Evolutionary conservation across 2,329 filamentous ascomycete species (phyloP), one percentile per base, ranked within the genome.

Genomic region (Apiospora koreana): DNA sequence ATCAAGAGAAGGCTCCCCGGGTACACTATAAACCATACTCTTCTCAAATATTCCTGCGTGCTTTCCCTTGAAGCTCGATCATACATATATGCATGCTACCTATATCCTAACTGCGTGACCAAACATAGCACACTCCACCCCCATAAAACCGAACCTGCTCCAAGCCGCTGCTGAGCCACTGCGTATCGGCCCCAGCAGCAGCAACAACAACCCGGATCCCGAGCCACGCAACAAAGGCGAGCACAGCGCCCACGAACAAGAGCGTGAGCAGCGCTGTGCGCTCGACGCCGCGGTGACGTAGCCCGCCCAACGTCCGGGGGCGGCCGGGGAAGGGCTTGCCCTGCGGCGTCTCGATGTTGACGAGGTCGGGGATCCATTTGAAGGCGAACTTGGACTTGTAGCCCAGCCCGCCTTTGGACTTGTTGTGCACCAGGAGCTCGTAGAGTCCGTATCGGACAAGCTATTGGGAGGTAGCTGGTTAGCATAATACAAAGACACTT

Each of bases 341-440:
- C n/a, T 67, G 58, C 18, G 71, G 69, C 3, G 79, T 85, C 18
- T 81, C 83, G 64, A 79, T 77, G 72, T 77, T 80, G 28, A 79
- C 80, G 23, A 82, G 76, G 35, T 78, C 77, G 0, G 92, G 91
- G 12, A 92, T 83, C 76, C 92, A 92, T 77, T 94, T 92, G 80
- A 94, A 92, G 25, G 91, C 88, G 76, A 94, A 94, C 10, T 82
- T 83, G 1, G 87, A 88, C 75, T 90, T 86, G 65, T 86, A 83
- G 0, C 91, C 89, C 9, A 95, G 83, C 0, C 90, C 92, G 69
- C 84, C 88, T 69, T 78, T 71, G n/a, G 77, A 76, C 68, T 90
- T 89, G 69, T 88, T 87, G 70, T 91, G 85, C n/a, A 91, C 86
- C 21, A 92, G 86, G 2, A 92, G 78, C 23, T 84, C 81, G 78